Evolutionary conservation across 345 rosid species (phyloP), one percentile per base, ranked within the genome.

Genomic region (Aegle marmelos): DNA sequence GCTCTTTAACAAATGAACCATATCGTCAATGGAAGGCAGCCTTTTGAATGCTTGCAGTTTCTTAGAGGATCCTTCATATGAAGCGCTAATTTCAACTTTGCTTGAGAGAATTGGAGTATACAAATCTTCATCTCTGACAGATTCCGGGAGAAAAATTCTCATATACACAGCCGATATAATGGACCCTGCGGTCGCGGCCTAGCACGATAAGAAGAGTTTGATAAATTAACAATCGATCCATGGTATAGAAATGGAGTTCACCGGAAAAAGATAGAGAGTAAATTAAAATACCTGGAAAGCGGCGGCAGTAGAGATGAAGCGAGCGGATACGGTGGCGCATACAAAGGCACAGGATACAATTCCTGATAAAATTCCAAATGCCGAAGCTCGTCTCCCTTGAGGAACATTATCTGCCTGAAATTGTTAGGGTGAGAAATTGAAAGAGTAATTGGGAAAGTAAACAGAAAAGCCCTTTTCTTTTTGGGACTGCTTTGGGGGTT

Each of bases 271-370:
- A 54, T 31, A 22, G 53, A 2, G 41, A 79, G 37, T 45, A 14
- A 11, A 16, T 17, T 53, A 11, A 48, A 41, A 36, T 17, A 94
- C 98, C 92, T 88, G 94, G 79, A 95, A 95, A 56, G 91, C 92
- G 72, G 88, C 80, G 7, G 92, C 61, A n/a, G 91, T 90, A 54
- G 98, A 87, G 79, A 95, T 90, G 83, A 95, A 91, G 7, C 98
- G 98, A 71, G 98, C 79, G 13, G 91, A 88, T 1, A 92, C 79
- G 75, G 78, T 93, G 73, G 93, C 98, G 33, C 92, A 91, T 3
- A 95, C 95, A 45, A 91, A 95, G 11, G 97, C 90, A n/a, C 90
- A 85, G 2, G 98, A 90, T 60, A 83, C 89, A n/a, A 93, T 85
- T 11, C 98, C 98, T 1, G 97, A 87, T 16, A 91, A 87, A 59